Base-by-base conservation (phyloP, 148 eudicot genomes). In the Nyssa sinensis region DNA sequence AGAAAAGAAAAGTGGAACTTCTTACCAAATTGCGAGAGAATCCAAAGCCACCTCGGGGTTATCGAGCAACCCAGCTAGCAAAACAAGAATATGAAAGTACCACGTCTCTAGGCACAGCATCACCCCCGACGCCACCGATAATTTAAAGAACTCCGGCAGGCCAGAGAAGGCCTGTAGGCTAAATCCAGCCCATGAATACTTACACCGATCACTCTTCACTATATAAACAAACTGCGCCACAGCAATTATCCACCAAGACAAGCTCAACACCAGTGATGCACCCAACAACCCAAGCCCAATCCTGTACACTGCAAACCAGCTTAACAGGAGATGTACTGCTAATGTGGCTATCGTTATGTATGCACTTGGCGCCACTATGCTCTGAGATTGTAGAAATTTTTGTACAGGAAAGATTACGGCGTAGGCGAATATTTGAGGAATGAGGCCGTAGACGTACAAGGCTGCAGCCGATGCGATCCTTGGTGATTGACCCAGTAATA, bases 381-480 rank as follows among this genome's bases (percentile, higher is more conserved):
- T 78, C 58, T 82, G 85, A 4, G 85, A 75, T 24, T 80, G 82
- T 1, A 80, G 77, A n/a, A 82, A 82, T 31, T 82, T 82, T 47
- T 79, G 82, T 12, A 72, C 75, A 0, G 85, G 85, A 30, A 82
- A 82, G 44, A 75, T 73, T 3, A 68, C 28, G 8, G 83, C 80
- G 13, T 76, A 72, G 0, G 83, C 77, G 32, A 72, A 81, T 13
- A 81, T 72, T 64, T 81, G 83, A 13, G 83, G 83, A 25, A 81
- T 72, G 57, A 76, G 77, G 23, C 77, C 80, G 57, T 66, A 67
- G 5, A 78, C 69, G 53, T 74, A 82, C 0, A 71, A 14, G 2
- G 81, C 75, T 0, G 81, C 79, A 2, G 76, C 70, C 0, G 79
- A 74, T 0, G 85, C 79, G 0, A 78, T 66, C 1, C 35, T 57